Evolutionary conservation across 768 basidiomycete species (phyloP).

Genomic region (Podaxis pistillaris): DNA sequence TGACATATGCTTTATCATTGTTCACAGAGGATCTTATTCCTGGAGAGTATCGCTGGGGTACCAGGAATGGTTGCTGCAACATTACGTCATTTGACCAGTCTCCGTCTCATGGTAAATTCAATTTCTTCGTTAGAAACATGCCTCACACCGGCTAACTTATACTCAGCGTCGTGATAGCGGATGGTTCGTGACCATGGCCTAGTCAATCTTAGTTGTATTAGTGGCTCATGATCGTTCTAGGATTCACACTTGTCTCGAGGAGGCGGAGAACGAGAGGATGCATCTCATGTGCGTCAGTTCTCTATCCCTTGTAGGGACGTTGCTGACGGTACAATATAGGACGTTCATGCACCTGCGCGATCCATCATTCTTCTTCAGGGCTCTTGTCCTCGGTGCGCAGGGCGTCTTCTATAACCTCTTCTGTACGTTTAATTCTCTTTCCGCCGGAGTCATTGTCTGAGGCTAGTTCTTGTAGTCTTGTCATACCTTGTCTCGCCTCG

Average conservation of each 20-base stretch:
- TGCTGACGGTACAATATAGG: slow-evolving; percentile 37
- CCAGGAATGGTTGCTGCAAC: slow-evolving; percentile 95
- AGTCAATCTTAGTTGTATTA: background rate
- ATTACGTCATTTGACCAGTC: slow-evolving; percentile 82
- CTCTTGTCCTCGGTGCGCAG: slow-evolving; percentile 84
- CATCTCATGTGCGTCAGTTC: slow-evolving; percentile 69
- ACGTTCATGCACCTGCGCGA: slow-evolving; percentile 93
- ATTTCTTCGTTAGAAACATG: background rate
- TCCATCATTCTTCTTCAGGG: slow-evolving; percentile 79
- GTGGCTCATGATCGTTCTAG: slow-evolving; percentile 38
- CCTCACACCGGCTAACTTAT: background rate
- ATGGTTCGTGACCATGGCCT: slow-evolving; percentile 33
- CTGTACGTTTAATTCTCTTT: slow-evolving; percentile 45
- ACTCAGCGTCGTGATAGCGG: slow-evolving; percentile 49
- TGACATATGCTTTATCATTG: background rate
- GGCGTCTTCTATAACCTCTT: slow-evolving; percentile 91
- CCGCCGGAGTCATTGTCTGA: slow-evolving; percentile 15
- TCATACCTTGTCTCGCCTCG: slow-evolving; percentile 75
- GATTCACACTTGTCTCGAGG: slow-evolving; percentile 92
- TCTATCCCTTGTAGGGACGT: background rate
- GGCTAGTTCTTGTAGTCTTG: slow-evolving; percentile 47
- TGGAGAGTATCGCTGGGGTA: slow-evolving; percentile 92
- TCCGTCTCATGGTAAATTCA: slow-evolving; percentile 76
- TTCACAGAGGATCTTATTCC: slow-evolving; percentile 49
- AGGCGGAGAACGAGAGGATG: slow-evolving; percentile 98